Evolutionary conservation across 2,329 filamentous ascomycete genomes (phyloP), one percentile per base, ranked within the genome.

Genomic region (Leptographium lundbergii): DNA sequence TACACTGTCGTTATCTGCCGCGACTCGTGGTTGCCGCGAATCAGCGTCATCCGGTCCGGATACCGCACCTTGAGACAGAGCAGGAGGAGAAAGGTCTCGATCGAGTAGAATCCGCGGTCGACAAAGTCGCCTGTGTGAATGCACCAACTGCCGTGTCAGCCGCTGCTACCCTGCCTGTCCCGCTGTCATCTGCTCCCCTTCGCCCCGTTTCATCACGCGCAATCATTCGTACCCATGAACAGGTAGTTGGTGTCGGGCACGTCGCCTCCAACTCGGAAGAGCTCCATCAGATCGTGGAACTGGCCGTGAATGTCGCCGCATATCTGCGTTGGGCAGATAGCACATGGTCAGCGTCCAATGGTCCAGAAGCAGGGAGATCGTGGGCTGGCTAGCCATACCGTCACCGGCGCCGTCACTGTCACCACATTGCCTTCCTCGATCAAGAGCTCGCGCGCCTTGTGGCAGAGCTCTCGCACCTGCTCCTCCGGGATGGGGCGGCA

Each of bases 371-470:
- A 27, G 14, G 10, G 25, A 2, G 48, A 29, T 19, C 11, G 9
- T 13, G 10, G 14, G 25, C 17, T 13, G 17, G 6, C 7, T 4
- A 34, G 32, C 39, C 48, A 5, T 54, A 91, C 87, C 71, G 92
- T 97, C 61, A 97, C 92, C 25, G 92, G 92, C 62, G 92, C 92
- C 70, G 92, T 88, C 62, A 99, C 92, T 22, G 88, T 91, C 64
- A 97, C 92, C 56, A 97, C 92, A 71, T 99, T 97, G 65, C 90
- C 92, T 75, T 99, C 94, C 73, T 97, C 94, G 63, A 99, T 96
- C 65, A 99, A 77, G 58, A 99, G 81, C 76, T 99, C 94, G 64
- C 94, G 84, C 57, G 94, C 94, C 71, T 96, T 96, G 79, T 96
- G 92, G 75, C 94, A 97, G 66, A 99, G 81, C 75, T 99, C 92